Evolutionary conservation across 2,329 filamentous ascomycete species (phyloP).

Genomic region (Colletotrichum sp.): DNA sequence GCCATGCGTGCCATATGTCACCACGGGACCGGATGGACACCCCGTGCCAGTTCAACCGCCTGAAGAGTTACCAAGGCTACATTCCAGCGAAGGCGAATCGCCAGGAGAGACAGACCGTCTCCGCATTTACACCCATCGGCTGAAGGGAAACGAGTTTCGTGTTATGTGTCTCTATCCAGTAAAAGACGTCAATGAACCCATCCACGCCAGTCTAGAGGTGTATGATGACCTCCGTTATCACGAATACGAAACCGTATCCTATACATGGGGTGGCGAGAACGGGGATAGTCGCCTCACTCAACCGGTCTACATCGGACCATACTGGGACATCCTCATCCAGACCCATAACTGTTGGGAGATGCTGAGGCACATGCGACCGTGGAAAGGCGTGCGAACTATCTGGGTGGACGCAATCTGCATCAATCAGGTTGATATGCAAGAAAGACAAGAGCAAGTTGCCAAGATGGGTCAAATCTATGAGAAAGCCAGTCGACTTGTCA

Average conservation of each 20-base stretch:
- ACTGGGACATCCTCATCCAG: rapidly evolving
- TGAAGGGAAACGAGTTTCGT: rapidly evolving
- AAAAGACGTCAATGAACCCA: rapidly evolving
- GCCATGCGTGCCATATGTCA: neutral
- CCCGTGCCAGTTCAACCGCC: rapidly evolving
- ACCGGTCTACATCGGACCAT: rapidly evolving
- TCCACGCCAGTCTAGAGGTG: rapidly evolving
- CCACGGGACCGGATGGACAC: rapidly evolving
- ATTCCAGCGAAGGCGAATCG: too few relatives aligned
- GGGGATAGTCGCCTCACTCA: rapidly evolving
- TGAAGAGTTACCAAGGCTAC: too few relatives aligned
- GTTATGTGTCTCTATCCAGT: rapidly evolving
- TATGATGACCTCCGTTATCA: neutral
- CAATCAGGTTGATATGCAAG: neutral
- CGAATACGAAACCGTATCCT: neutral
- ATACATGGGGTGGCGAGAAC: neutral
- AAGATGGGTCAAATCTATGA: rapidly evolving
- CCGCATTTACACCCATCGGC: rapidly evolving
- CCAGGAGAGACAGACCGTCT: rapidly evolving
- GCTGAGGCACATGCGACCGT: rapidly evolving
- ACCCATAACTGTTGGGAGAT: neutral
- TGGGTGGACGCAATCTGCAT: neutral
- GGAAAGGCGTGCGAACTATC: rapidly evolving
- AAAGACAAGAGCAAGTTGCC: neutral
- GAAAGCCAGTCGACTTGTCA: rapidly evolving